Conservation (phyloP, 139 green algal species). For the Chlamydomonas sphaeroides region DNA sequence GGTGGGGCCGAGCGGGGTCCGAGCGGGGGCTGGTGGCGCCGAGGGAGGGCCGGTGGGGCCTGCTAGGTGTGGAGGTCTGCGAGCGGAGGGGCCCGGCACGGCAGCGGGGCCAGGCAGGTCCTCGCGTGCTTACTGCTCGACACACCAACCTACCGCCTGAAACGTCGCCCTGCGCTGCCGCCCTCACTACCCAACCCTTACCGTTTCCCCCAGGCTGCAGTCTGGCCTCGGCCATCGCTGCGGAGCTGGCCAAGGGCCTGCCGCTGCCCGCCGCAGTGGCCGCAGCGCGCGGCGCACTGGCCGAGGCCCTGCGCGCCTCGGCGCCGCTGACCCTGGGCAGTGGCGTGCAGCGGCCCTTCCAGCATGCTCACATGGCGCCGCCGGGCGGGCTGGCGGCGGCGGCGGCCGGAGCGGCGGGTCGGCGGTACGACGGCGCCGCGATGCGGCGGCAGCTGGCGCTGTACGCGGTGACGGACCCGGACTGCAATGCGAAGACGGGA, state of each 20-base stretch:
- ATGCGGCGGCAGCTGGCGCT: conserved; percentile 65
- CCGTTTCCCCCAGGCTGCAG: conserved; percentile 80
- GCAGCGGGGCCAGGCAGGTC: too few relatives aligned
- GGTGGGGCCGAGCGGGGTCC: too few relatives aligned
- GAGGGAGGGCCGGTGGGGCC: too few relatives aligned
- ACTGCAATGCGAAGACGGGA: conserved; percentile 61
- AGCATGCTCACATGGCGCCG: conserved; percentile 68
- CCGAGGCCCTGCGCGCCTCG: conserved; percentile 66
- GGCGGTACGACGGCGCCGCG: not conserved
- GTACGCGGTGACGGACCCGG: conserved; percentile 88
- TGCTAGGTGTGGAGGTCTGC: too few relatives aligned
- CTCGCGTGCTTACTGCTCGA: too few relatives aligned
- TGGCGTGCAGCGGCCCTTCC: conserved; percentile 83
- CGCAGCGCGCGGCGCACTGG: conserved; percentile 78
- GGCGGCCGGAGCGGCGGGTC: not conserved
- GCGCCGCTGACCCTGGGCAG: conserved; percentile 66
- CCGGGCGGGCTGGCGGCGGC: not conserved
- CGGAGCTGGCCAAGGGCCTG: conserved; percentile 85
- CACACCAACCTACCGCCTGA: not conserved
- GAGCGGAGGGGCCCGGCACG: too few relatives aligned
- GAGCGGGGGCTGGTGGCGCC: too few relatives aligned
- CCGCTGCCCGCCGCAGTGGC: conserved; percentile 64
- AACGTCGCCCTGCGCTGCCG: too few relatives aligned
- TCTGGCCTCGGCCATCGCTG: conserved; percentile 86
- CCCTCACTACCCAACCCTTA: not conserved